Percentiles rank a stretch among this genome's conserved stretches.
Evolutionary conservation across 2,329 filamentous ascomycete species (phyloP).

Genomic region (Trichoderma atrobrunneum): DNA sequence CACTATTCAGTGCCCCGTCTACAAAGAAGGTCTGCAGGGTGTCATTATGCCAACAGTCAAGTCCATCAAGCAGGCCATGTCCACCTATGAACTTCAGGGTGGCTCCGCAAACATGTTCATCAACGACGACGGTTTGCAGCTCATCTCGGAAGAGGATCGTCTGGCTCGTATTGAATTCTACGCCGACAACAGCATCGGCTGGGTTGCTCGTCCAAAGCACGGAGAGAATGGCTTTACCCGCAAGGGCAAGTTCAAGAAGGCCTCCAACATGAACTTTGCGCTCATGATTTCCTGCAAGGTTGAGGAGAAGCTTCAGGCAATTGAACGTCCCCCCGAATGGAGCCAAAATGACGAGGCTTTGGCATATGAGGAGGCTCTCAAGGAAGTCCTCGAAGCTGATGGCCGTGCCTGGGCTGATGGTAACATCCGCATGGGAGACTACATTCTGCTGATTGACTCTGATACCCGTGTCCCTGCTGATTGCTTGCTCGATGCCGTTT

Average conservation of each 20-base stretch:
- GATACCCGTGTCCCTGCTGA: conserved; percentile 76
- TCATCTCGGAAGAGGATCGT: conserved; percentile 61
- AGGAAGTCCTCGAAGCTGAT: conserved; percentile 64
- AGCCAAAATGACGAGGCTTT: conserved; percentile 64
- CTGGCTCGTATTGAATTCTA: conserved; percentile 65
- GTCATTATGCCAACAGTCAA: conserved; percentile 77
- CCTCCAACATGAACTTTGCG: conserved; percentile 71
- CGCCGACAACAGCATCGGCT: conserved; percentile 66
- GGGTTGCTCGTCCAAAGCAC: conserved; percentile 64
- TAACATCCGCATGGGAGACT: conserved; percentile 82
- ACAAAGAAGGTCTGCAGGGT: conserved; percentile 74
- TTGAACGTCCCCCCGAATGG: conserved; percentile 61
- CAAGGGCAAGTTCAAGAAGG: conserved; percentile 67
- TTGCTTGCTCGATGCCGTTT: conserved; percentile 75
- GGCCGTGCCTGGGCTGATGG: conserved; percentile 77
- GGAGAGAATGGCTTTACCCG: conserved; percentile 61
- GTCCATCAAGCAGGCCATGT: conserved; percentile 74
- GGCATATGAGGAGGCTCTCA: conserved; percentile 64
- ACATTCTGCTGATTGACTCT: conserved; percentile 72
- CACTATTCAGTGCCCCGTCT: conserved; percentile 83
- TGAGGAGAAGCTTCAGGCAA: conserved; percentile 62
- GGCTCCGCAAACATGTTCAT: conserved; percentile 76
- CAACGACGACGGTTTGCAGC: conserved; percentile 72
- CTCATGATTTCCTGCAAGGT: conserved; percentile 67
- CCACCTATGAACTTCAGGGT: conserved; percentile 72